Evolutionary conservation across 1,284 basidiomycete genomes (phyloP), one percentile per base, ranked within the genome.

Genomic region (Marasmius sp.): DNA sequence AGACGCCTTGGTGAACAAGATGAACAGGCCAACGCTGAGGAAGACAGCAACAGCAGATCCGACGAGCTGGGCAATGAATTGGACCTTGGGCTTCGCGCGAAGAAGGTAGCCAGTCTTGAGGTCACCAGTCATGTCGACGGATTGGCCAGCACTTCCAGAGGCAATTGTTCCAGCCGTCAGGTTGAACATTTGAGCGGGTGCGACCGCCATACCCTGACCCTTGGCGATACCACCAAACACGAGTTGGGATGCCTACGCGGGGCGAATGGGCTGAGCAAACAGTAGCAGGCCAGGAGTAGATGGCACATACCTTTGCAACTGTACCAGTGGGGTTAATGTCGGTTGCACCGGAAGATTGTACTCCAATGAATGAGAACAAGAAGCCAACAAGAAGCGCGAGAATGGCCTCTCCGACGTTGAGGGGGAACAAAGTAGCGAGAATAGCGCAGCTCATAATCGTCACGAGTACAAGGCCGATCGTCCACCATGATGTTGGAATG

Each of bases 91-190:
- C 67, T 85, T 87, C 36, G 88, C 85, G 50, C 87, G 79, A 12
- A 90, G 79, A 59, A 91, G 79, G 72, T 89, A 88, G 61, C 86
- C 86, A 9, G 89, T 88, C 77, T 90, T 89, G 67, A 91, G 74
- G 68, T 91, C 89, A 61, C 87, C 84, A 61, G 86, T 85, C 88
- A 91, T 90, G 71, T 91, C 89, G 57, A 81, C 74, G 20, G 85
- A 78, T 70, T 88, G 85, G 22, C 79, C 82, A 18, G 87, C 85
- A 53, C 85, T 81, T 38, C 83, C 85, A 49, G 80, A 85, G 20
- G 86, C 80, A 66, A 88, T 75, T 51, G 82, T 80, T 71, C 87
- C 87, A 54, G 84, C 85, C 22, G 83, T 74, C 67, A 88, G 72
- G 72, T 89, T 89, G 71, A 87, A 77, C 39, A 79, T 80, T 65